Percentiles rank a stretch among this genome's conserved stretches.
phyloP scores from a whole-genome alignment of 2,329 filamentous ascomycete species.

The Alternaria panax region DNA sequence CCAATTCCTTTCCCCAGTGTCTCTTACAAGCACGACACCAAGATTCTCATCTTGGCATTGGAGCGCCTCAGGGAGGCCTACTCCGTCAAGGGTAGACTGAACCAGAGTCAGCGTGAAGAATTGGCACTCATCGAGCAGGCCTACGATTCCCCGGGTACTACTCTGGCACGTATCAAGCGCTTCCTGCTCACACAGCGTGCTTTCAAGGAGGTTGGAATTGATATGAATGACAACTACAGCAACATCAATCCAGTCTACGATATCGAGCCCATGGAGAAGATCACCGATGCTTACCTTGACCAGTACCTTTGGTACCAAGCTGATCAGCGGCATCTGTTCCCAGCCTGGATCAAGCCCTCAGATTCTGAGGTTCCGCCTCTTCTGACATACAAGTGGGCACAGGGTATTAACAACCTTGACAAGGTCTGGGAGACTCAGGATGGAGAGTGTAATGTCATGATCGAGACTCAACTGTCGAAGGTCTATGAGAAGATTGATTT shows the following conservation, averaged over 20 bases:
- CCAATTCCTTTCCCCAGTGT: slow-evolving; percentile 99
- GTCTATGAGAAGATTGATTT: slow-evolving; percentile 99
- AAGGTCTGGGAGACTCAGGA: slow-evolving; percentile 94
- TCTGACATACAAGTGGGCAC: slow-evolving; percentile 97
- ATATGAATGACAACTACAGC: slow-evolving; percentile 99
- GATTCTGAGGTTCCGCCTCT: slow-evolving; percentile 96
- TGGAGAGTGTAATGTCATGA: slow-evolving; percentile 97
- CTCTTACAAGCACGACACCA: slow-evolving; percentile 99
- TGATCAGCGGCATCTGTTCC: slow-evolving; percentile 95
- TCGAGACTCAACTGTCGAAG: slow-evolving; percentile 98
- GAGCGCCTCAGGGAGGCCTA: slow-evolving; percentile 94
- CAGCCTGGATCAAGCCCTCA: slow-evolving; percentile 98
- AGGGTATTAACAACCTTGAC: slow-evolving; percentile 97
- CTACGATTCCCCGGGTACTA: slow-evolving; percentile 96
- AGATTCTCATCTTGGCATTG: slow-evolving; percentile 94
- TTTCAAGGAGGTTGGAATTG: slow-evolving; percentile 99
- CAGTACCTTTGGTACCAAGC: slow-evolving; percentile 99
- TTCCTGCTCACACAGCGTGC: slow-evolving; percentile 96
- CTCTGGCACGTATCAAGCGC: slow-evolving; percentile 93
- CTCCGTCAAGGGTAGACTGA: slow-evolving; percentile 94
- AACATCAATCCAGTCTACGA: slow-evolving; percentile 99
- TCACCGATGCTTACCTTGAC: slow-evolving; percentile 97
- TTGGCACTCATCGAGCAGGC: slow-evolving; percentile 96
- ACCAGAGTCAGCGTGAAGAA: slow-evolving; percentile 97
- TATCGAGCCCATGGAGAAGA: slow-evolving; percentile 98